Evolutionary conservation across 768 basidiomycete genomes (phyloP).

Genomic region (Russula olivacea): DNA sequence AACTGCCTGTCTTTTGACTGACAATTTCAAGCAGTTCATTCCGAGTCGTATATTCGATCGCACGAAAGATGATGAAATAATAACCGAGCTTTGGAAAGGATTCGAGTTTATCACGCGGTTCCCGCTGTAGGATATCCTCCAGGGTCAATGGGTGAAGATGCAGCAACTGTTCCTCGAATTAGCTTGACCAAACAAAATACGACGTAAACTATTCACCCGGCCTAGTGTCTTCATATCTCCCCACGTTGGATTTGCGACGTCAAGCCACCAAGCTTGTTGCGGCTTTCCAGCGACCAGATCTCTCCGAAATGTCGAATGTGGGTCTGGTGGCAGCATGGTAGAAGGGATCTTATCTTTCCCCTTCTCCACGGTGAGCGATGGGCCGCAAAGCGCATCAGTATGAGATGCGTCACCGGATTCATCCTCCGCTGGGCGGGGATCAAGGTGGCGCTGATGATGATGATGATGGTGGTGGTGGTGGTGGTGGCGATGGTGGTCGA

Average conservation of each 20-base stretch:
- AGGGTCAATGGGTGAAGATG: slow-evolving; percentile 89
- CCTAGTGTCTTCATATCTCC: slow-evolving; percentile 83
- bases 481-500: background rate
- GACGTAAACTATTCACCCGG: slow-evolving; percentile 45
- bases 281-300: slow-evolving; percentile 8
- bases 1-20: slow-evolving; percentile 27
- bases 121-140: slow-evolving; percentile 89
- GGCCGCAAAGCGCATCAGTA: background rate
- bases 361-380: slow-evolving; percentile 32
- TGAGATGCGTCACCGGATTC: background rate
- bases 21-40: slow-evolving; percentile 36
- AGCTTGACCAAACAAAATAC: background rate
- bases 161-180: slow-evolving; percentile 46
- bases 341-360: slow-evolving; percentile 41
- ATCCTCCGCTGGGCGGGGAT: background rate
- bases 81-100: slow-evolving; percentile 84
- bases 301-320: slow-evolving; percentile 2
- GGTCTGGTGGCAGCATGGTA: background rate
- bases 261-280: slow-evolving; percentile 83
- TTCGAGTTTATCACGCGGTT: slow-evolving; percentile 89
- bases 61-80: slow-evolving; percentile 84
- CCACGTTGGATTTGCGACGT: slow-evolving; percentile 82
- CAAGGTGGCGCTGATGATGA: background rate
- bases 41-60: slow-evolving; percentile 56
- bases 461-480: background rate